Percentiles rank a stretch among this genome's conserved stretches.
Conservation (phyloP, 306 rosid genomes). For the Vicia villosa region DNA sequence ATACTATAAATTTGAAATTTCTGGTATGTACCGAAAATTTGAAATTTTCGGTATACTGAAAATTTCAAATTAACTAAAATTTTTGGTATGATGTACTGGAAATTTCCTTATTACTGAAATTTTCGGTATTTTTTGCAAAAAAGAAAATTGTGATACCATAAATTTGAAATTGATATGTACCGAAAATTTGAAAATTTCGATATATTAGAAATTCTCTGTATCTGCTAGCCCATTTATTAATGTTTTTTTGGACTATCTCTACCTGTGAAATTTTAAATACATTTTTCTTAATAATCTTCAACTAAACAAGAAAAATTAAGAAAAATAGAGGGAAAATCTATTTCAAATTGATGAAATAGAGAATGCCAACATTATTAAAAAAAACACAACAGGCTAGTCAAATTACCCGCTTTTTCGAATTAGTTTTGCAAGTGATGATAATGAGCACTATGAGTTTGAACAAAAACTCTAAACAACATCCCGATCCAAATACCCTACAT, state of each 20-base stretch:
- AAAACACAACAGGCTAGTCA: not conserved
- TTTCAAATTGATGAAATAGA: not conserved
- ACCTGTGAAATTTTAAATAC: not conserved
- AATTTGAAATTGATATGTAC: no score
- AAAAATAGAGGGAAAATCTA: not conserved
- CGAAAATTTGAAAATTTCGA: no score
- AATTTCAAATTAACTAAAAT: no score
- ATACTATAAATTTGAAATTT: no score
- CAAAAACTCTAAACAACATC: conserved; percentile 57
- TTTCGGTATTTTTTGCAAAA: no score
- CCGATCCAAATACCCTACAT: conserved; percentile 67
- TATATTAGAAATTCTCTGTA: no score
- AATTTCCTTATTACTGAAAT: no score
- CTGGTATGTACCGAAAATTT: no score
- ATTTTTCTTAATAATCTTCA: not conserved
- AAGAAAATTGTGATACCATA: no score
- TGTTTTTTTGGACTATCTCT: not conserved
- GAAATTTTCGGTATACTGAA: no score
- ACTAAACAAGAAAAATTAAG: not conserved
- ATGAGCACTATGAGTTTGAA: conserved; percentile 51
- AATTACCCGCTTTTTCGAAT: conserved; percentile 66
- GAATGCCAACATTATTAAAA: not conserved
- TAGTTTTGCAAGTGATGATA: conserved; percentile 50
- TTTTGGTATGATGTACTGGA: no score
- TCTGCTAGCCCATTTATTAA: not conserved